Base-by-base conservation (phyloP, 768 basidiomycete genomes). In the Sistotremastrum niveocremeum region DNA sequence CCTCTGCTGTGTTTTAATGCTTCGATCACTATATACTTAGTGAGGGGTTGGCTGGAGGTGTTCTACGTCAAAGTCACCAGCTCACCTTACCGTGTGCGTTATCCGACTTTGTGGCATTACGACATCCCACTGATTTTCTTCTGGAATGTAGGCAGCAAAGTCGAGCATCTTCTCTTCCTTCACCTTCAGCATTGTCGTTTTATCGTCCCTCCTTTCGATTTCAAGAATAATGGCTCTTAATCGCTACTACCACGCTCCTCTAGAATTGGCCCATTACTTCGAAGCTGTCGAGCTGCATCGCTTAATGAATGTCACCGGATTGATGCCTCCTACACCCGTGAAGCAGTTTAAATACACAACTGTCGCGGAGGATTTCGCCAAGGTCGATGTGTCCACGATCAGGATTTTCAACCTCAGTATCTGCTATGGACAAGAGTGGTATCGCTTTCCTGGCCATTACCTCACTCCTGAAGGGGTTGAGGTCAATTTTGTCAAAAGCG, bases 351-450 rank as follows among this genome's bases (percentile, higher is more conserved):
- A 63, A 20, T 57, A 63, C 40, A 20, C 20, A 20, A 20, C 20
- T 20, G 20, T 20, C 20, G 61, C 67, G 43, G 59, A 65, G n/a
- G 62, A 66, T 8, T 56, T 62, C 30, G 61, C 64, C 35, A 70
- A 69, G 34, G 69, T 90, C 35, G 81, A 88, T 57, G 68, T 88
- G 30, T 62, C 79, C 1, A 77, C 75, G 0, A 67, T 97, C 56
- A 70, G 69, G 47, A 68, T 75, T 8, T 77, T 91, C 55, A 73
- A 79, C 47, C 64, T 98, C 47, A 76, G 70, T 31, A 57, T 99
- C 1, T 99, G 95, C 63, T 69, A 84, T 43, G 88, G 83, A 41
- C 93, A 91, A 60, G 95, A 99, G 63, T 99, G 95, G 95, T 70
- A 97, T 58, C 74, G 94, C 28, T 99, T 90, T 70, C 86, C 91